phyloP scores from a whole-genome alignment of 192 early-diverging fungal species.

The Radiomyces spectabilis region DNA sequence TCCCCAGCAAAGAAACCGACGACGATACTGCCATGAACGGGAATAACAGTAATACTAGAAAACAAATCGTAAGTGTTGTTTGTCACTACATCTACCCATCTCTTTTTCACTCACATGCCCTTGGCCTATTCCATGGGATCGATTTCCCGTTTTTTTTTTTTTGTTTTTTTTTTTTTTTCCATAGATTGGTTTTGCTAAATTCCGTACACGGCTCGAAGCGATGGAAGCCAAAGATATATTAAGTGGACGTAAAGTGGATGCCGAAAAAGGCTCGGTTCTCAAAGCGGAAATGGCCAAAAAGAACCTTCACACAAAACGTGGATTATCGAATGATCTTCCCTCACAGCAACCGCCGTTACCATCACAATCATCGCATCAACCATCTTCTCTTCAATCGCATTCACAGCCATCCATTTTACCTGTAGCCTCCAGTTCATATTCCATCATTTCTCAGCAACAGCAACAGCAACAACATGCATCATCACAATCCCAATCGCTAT shows the following conservation, averaged over 20 bases:
- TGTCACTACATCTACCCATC: neutral
- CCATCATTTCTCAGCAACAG: neutral
- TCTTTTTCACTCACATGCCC: too few relatives aligned
- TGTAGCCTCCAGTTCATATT: neutral
- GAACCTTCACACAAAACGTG: conserved; percentile 91
- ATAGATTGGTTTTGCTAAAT: conserved; percentile 99
- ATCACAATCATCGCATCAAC: too few relatives aligned
- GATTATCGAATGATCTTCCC: conserved; percentile 23
- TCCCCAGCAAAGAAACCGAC: conserved; percentile 60
- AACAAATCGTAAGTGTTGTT: conserved; percentile 79
- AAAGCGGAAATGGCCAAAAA: conserved; percentile 99
- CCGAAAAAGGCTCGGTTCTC: conserved; percentile 65
- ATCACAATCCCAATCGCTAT: too few relatives aligned
- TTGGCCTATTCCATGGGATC: too few relatives aligned
- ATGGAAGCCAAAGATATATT: conserved; percentile 85
- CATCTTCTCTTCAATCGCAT: too few relatives aligned
- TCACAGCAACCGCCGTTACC: neutral
- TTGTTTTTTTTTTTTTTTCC: neutral
- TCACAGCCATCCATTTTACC: too few relatives aligned
- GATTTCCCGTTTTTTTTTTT: too few relatives aligned
- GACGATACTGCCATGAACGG: conserved; percentile 53
- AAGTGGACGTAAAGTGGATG: conserved; percentile 84
- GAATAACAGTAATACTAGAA: conserved; percentile 51
- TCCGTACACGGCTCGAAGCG: conserved; percentile 85
- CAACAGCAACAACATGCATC: neutral